These are phyloP conservation scores for Isatis lusitanica DNA, from an alignment of 441 rosid species.

Conservation along the genomic window DNA sequence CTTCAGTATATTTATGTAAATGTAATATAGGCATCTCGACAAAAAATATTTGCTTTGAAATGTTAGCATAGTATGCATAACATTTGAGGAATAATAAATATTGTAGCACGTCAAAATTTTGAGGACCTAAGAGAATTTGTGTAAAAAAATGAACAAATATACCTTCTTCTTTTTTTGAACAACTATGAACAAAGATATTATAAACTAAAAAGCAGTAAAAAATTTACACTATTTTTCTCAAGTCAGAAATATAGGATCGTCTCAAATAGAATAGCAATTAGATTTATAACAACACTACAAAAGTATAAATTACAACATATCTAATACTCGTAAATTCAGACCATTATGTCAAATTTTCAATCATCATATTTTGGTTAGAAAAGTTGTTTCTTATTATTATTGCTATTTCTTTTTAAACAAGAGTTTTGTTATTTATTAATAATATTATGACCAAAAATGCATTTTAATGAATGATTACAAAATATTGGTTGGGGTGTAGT, in stretches of 20 bases:
- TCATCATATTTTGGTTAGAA: neutral
- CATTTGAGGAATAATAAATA: neutral
- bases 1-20: neutral
- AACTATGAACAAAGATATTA: no score
- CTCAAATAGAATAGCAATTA: neutral
- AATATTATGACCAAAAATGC: neutral
- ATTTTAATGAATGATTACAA: neutral
- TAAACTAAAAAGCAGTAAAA: no score
- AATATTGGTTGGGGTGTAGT: no score
- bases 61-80: neutral
- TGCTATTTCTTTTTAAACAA: no score
- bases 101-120: neutral
- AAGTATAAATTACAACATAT: neutral
- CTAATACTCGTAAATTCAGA: neutral
- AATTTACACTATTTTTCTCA: no score
- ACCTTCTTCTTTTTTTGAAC: no score
- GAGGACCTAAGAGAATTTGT: neutral
- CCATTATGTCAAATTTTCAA: neutral
- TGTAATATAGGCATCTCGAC: conserved; percentile 15
- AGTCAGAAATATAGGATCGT: no score
- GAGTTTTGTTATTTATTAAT: neutral
- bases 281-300: neutral
- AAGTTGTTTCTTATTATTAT: neutral
- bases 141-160: no score
- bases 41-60: neutral